Evolutionary conservation across 768 basidiomycete species (phyloP).

Genomic region (Porpolomopsis calyptriformis): DNA sequence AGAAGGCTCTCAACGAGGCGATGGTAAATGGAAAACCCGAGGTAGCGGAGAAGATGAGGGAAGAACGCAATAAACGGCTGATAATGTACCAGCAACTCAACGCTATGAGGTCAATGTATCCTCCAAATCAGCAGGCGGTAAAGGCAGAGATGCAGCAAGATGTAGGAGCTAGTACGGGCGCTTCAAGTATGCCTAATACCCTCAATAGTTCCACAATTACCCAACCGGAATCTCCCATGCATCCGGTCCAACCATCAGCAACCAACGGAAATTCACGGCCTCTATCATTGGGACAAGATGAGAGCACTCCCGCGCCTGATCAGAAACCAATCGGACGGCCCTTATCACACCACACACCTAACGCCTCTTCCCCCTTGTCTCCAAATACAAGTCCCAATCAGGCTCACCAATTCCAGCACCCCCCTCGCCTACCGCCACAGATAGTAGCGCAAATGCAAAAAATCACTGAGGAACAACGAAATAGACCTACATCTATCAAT

Average conservation of each 20-base stretch:
- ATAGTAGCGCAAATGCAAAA: constrained; percentile 24
- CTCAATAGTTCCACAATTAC: constrained; percentile 6
- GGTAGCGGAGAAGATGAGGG: constrained; percentile 8
- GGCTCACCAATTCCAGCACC: neutral
- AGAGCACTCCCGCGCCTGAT: constrained; percentile 10
- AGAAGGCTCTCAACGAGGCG: constrained; percentile 10
- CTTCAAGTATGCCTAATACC: neutral
- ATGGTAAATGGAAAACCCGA: constrained; percentile 13
- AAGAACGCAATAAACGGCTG: constrained; percentile 10
- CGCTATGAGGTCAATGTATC: neutral
- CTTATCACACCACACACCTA: constrained; percentile 13
- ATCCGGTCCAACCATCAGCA: neutral
- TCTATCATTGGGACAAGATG: neutral
- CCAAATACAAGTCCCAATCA: constrained; percentile 6
- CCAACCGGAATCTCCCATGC: neutral
- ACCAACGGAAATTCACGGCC: neutral
- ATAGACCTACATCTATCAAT: neutral
- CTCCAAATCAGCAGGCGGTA: constrained; percentile 7
- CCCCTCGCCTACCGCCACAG: constrained; percentile 6
- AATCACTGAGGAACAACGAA: constrained; percentile 32
- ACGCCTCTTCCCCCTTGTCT: constrained; percentile 11
- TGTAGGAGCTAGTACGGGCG: constrained; percentile 5
- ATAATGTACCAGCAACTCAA: constrained; percentile 8
- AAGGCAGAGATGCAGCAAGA: constrained; percentile 4
- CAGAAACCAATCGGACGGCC: constrained; percentile 16